These are phyloP conservation scores for Chrysochromulina parva DNA, from an alignment of 78 protist genomes.

Conservation along the genomic window DNA sequence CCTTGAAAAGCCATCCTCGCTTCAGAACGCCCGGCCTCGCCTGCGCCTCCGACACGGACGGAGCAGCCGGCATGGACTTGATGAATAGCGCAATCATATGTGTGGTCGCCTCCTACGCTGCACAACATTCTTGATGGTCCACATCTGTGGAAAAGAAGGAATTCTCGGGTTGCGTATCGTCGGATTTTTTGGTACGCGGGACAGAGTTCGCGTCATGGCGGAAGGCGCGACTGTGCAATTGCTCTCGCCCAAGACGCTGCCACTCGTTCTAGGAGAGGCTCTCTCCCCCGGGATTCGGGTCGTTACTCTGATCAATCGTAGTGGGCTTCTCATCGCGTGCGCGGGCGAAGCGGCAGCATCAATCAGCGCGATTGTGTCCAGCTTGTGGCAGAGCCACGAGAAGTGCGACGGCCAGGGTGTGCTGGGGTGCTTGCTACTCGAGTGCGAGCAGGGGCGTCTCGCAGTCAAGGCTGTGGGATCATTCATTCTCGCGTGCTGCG, in stretches of 20 bases:
- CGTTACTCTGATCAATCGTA: neutral
- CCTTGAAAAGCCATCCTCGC: no score
- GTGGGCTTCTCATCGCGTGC: neutral
- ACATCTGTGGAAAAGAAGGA: no score
- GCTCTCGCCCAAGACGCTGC: neutral
- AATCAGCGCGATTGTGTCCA: neutral
- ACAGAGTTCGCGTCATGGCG: no score
- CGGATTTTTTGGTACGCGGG: no score
- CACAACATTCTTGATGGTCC: no score
- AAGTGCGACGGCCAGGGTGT: neutral
- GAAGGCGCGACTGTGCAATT: neutral
- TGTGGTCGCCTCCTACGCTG: no score
- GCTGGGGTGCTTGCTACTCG: neutral
- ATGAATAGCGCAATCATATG: no score
- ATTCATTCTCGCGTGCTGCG: neutral
- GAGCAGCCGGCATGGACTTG: no score
- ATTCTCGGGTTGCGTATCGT: no score
- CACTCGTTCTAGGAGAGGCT: neutral
- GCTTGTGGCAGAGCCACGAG: neutral
- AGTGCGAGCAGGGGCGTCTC: slow-evolving; percentile 1
- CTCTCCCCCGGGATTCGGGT: neutral
- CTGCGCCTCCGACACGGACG: no score
- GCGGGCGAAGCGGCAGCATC: neutral
- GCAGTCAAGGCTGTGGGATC: neutral
- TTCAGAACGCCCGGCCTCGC: no score